phyloP scores from a whole-genome alignment of 495 filamentous ascomycete genomes.

The Aspergillus sclerotioniger region DNA sequence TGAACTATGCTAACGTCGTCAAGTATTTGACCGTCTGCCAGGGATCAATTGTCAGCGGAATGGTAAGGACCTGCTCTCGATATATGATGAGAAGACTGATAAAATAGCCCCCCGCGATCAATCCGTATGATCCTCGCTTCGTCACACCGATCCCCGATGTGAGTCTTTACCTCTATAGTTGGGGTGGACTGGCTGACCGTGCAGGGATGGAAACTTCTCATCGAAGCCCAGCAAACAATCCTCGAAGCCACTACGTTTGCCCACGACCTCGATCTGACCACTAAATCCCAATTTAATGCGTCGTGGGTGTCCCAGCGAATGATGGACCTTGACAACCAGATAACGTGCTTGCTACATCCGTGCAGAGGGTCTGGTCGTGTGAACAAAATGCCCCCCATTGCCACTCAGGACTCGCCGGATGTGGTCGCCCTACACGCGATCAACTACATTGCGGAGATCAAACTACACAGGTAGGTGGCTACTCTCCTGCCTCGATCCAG shows the following conservation, averaged over 20 bases:
- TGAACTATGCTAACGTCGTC: neutral
- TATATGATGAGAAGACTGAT: conserved; percentile 7
- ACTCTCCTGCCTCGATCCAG: neutral
- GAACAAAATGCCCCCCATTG: neutral
- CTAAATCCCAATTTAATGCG: conserved; percentile 12
- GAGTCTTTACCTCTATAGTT: conserved; percentile 22
- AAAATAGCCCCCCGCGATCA: conserved; percentile 36
- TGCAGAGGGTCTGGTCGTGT: conserved; percentile 8
- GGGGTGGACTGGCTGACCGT: conserved; percentile 8
- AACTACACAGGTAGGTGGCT: conserved; percentile 41
- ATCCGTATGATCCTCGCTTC: conserved; percentile 45
- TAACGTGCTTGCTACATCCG: conserved; percentile 8
- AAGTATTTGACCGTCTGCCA: conserved; percentile 35
- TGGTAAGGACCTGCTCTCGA: conserved; percentile 22
- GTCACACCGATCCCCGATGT: conserved; percentile 42
- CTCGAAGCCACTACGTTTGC: conserved; percentile 46
- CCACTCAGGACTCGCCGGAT: conserved; percentile 21
- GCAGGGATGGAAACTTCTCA: conserved; percentile 45
- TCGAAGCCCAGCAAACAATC: conserved; percentile 47
- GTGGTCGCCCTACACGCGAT: conserved; percentile 35
- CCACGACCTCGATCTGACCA: conserved; percentile 33
- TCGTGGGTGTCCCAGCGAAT: conserved; percentile 38
- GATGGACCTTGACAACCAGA: conserved; percentile 39
- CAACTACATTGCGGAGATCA: conserved; percentile 46
- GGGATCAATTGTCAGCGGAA: conserved; percentile 46